Conservation (phyloP, 2,329 filamentous ascomycete genomes). For the Lecanicillium sp. region DNA sequence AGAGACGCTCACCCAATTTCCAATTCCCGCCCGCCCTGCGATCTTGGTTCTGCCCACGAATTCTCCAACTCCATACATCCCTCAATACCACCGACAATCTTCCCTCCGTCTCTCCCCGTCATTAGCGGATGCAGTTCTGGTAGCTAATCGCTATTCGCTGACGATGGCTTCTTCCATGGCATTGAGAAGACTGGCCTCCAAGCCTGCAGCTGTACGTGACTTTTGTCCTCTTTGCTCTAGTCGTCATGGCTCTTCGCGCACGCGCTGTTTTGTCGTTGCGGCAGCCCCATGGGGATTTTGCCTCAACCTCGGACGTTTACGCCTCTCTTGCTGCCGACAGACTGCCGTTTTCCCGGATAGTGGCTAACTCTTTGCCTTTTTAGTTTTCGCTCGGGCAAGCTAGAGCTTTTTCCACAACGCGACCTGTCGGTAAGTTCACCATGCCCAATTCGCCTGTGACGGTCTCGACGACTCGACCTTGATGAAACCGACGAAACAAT, state of each 20-base stretch:
- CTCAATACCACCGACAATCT: no score
- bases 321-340: no score
- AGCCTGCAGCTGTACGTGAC: conserved; percentile 46
- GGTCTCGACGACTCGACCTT: not conserved
- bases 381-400: conserved; percentile 32
- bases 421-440: conserved; percentile 58
- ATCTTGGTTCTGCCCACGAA: no score
- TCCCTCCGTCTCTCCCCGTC: not conserved
- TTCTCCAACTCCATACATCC: no score
- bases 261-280: no score
- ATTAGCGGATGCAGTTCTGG: conserved; percentile 21
- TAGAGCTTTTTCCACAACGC: conserved; percentile 81
- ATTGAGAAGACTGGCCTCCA: conserved; percentile 50
- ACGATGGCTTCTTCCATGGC: conserved; percentile 56
- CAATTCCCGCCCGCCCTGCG: no score
- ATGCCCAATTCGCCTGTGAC: not conserved
- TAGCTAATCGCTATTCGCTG: conserved; percentile 17
- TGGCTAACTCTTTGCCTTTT: not conserved
- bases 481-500: conserved; percentile 12
- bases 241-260: conserved; percentile 9
- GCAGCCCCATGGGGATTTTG: no score
- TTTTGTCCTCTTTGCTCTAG: conserved; percentile 9
- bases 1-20: no score
- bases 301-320: no score
- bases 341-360: conserved; percentile 1